Evolutionary conservation across 805 yeast genomes (phyloP).

Genomic region (Candida caryicola): DNA sequence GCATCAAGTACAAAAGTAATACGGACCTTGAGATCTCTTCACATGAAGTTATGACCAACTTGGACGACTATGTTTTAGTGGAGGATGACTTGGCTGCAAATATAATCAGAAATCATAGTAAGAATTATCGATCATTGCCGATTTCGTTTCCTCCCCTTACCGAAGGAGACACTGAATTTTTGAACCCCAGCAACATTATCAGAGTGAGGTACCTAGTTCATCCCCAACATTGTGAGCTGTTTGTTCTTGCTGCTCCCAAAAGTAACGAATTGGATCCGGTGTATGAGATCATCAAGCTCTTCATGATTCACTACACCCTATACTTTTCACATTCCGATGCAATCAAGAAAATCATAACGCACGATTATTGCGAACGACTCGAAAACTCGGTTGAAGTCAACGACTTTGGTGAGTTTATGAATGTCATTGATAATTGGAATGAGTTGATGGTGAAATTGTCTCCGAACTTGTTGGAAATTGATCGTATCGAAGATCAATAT

Average conservation of each 20-base stretch:
- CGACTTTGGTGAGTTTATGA: conserved; percentile 35
- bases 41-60: conserved; percentile 14
- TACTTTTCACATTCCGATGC: conserved; percentile 38
- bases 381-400: conserved; percentile 30
- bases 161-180: conserved; percentile 10
- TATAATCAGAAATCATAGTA: conserved; percentile 26
- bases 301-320: conserved; percentile 39
- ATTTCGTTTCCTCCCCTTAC: conserved; percentile 35
- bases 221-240: conserved; percentile 51
- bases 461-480: conserved; percentile 22
- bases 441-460: conserved; percentile 35
- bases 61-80: conserved; percentile 18
- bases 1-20: conserved; percentile 15
- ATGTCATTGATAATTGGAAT: conserved; percentile 42
- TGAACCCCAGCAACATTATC: conserved; percentile 12
- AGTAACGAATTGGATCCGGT: conserved; percentile 61
- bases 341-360: conserved; percentile 28
- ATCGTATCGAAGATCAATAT: conserved; percentile 12
- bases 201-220: conserved; percentile 32
- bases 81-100: conserved; percentile 31
- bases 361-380: conserved; percentile 33
- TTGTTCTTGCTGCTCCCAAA: conserved; percentile 48
- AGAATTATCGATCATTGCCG: conserved; percentile 33
- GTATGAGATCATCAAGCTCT: conserved; percentile 47
- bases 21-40: conserved; percentile 2